Percentiles rank a stretch among this genome's conserved stretches.
Evolutionary conservation across 164 flowering plant genomes (phyloP).

Genomic region (Annona squamosa): DNA sequence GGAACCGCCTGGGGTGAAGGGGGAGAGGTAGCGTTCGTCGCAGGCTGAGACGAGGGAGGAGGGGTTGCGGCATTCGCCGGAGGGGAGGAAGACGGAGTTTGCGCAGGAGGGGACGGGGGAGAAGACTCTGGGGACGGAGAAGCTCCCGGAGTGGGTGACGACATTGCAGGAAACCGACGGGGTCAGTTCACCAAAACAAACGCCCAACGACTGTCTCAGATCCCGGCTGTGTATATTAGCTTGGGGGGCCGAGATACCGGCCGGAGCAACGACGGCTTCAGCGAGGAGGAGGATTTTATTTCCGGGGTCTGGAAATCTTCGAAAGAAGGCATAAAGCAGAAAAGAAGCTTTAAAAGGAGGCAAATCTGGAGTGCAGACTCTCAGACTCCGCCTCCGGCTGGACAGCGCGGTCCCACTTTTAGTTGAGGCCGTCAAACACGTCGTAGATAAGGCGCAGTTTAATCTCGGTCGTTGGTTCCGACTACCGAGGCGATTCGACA

Average conservation of each 20-base stretch:
- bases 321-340: not conserved
- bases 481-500: not conserved
- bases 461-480: not conserved
- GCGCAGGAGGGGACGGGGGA: constrained; percentile 23
- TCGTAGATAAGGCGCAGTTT: not conserved
- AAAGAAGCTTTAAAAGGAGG: not conserved
- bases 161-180: constrained; percentile 4
- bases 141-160: constrained; percentile 16
- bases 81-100: constrained; percentile 11
- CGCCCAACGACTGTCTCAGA: not conserved
- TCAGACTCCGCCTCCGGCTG: not conserved
- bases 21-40: constrained; percentile 16
- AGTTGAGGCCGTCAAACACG: not conserved
- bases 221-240: not conserved
- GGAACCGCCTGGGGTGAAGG: constrained; percentile 20
- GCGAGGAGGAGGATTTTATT: not conserved
- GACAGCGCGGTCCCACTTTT: not conserved
- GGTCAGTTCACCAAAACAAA: not conserved
- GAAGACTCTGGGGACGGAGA: constrained; percentile 24
- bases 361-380: not conserved
- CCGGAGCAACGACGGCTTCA: not conserved
- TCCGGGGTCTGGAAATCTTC: not conserved
- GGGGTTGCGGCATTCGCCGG: constrained; percentile 4
- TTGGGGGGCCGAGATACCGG: not conserved
- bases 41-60: constrained; percentile 9